Conservation (phyloP, 257 asterid species). For the Cordia subcordata region DNA sequence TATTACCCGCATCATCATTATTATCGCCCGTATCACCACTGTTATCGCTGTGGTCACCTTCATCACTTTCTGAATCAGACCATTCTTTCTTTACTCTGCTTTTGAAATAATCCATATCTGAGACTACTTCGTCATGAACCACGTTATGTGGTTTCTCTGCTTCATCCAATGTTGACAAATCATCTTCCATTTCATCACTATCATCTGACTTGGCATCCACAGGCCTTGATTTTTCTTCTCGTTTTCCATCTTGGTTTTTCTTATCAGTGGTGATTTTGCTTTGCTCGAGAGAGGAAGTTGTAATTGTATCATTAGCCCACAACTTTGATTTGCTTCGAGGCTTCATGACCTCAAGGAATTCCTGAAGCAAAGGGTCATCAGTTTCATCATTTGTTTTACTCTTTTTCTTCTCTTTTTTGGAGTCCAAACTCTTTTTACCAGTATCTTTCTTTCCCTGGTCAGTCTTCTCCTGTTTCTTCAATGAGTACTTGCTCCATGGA, state of each 20-base stretch:
- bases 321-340: conserved; percentile 73
- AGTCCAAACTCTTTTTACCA: conserved; percentile 24
- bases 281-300: conserved; percentile 41
- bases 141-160: conserved; percentile 24
- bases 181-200: conserved; percentile 30
- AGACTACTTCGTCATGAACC: conserved; percentile 41
- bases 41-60: conserved; percentile 32
- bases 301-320: conserved; percentile 86
- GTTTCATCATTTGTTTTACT: conserved; percentile 38
- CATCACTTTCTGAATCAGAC: conserved; percentile 71
- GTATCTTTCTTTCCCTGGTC: conserved; percentile 32
- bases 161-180: conserved; percentile 23
- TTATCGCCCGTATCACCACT: conserved; percentile 23
- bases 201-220: conserved; percentile 25
- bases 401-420: conserved; percentile 37
- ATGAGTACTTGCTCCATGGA: conserved; percentile 89
- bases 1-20: conserved; percentile 11
- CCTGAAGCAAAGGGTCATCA: conserved; percentile 71
- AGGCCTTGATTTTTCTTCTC: conserved; percentile 19
- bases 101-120: conserved; percentile 75
- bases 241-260: conserved; percentile 25
- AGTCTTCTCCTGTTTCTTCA: conserved; percentile 46
- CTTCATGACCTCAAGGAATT: conserved; percentile 85
- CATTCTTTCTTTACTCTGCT: conserved; percentile 62
- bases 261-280: conserved; percentile 23